Base-by-base conservation (phyloP, 768 basidiomycete genomes). In the Suillus discolor region DNA sequence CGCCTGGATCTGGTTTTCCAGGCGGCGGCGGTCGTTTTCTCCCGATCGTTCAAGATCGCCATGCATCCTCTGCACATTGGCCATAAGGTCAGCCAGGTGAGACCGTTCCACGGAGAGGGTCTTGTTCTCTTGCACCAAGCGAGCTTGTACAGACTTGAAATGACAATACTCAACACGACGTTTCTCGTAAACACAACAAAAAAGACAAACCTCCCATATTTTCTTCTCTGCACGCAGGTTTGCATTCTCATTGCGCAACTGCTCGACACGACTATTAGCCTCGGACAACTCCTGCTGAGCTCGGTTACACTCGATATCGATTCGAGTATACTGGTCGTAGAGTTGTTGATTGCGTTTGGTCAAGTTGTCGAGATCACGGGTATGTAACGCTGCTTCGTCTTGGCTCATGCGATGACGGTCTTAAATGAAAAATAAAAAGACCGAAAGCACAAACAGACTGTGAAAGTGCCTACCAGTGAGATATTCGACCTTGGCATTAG, bases 171-270 rank as follows among this genome's bases (percentile, higher is more conserved):
- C 55, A 72, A n/a, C 47, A 8, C 62, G 34, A n/a, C 9, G 9
- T 9, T 25, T 16, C 4, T n/a, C 25, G 6, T 6, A 28, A 66
- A 31, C 45, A 25, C 15, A 34, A 25, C 31, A 5, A 41, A 36
- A 42, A 44, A n/a, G 41, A 72, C 84, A 39, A 62, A 93, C 94
- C 89, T 94, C 93, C 91, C 92, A 94, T 42, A 96, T 92, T 72
- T 88, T 90, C 81, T 94, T 96, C 84, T 99, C 97, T 0, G 95
- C 96, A 51, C 91, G 88, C 20, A 97, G 84, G 74, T 93, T 96
- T 3, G 93, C 91, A 68, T 83, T 86, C 71, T 98, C 96, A 69
- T 92, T 93, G 12, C 93, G 87, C 45, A 95, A 79, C 65, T 92
- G 89, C 67, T 96, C 94, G 18, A 90, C 78, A 28, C 84, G 83